phyloP scores from a whole-genome alignment of 768 basidiomycete species.

The Macrolepiota albuminosa region DNA sequence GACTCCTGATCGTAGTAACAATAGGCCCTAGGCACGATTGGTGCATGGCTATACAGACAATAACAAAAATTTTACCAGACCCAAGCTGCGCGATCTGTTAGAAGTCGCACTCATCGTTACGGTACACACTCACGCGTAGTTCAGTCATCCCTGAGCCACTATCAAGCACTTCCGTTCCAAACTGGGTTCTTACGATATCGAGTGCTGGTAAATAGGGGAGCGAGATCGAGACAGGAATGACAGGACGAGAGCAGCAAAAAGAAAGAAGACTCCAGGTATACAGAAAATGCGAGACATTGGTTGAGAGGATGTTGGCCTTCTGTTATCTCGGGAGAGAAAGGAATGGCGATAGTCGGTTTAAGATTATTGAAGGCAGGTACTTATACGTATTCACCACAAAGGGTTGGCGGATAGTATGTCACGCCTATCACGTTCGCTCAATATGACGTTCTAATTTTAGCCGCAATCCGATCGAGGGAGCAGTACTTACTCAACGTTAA shows the following conservation, averaged over 20 bases:
- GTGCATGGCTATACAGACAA: background rate
- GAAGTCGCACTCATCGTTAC: background rate
- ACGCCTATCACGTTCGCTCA: background rate
- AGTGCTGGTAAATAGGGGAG: conserved; percentile 63
- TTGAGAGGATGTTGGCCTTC: background rate
- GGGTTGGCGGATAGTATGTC: background rate
- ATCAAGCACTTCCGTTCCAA: conserved; percentile 27
- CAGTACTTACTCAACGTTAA: too few relatives aligned
- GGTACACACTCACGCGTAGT: conserved; percentile 44
- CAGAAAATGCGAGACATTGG: conserved; percentile 34
- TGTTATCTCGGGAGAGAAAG: background rate
- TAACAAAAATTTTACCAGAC: conserved; percentile 46
- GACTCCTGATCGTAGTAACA: conserved; percentile 53
- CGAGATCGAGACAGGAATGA: conserved; percentile 65
- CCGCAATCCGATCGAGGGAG: too few relatives aligned
- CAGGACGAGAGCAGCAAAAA: conserved; percentile 57
- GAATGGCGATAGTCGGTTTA: background rate
- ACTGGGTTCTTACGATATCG: conserved; percentile 60
- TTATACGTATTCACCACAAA: background rate
- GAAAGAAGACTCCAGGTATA: conserved; percentile 53
- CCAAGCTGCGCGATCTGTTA: conserved; percentile 43
- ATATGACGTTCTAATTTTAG: background rate
- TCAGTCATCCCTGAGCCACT: conserved; percentile 27
- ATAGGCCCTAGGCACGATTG: conserved; percentile 43
- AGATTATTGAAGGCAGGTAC: background rate